Evolutionary conservation across 176 grass and related monocot genomes (phyloP).

Genomic region (Avena insularis): DNA sequence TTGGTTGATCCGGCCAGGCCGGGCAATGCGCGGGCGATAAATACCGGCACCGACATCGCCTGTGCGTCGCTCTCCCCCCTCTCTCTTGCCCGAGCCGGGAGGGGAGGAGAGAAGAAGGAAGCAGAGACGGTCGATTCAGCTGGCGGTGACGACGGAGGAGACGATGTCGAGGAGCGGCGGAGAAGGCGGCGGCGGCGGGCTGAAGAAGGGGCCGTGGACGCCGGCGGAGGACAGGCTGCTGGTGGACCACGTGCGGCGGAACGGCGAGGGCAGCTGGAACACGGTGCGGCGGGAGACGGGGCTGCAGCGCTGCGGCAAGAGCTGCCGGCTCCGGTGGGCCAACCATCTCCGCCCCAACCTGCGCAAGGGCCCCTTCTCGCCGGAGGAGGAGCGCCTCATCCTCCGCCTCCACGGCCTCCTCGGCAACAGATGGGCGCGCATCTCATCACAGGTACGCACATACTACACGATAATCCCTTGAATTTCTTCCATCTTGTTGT

Average conservation of each 20-base stretch:
- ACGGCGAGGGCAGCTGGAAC: constrained; percentile 93
- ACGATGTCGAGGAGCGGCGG: constrained; percentile 35
- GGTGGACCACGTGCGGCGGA: constrained; percentile 72
- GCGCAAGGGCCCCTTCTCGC: constrained; percentile 86
- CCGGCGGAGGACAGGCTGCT: constrained; percentile 79
- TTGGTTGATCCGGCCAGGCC: background rate
- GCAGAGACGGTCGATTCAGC: background rate
- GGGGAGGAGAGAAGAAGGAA: constrained; percentile 42
- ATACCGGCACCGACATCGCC: constrained; percentile 6
- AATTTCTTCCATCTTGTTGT: background rate
- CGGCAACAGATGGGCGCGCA: constrained; percentile 90
- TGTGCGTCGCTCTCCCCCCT: constrained; percentile 32
- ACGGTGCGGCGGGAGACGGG: constrained; percentile 76
- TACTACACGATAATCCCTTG: background rate
- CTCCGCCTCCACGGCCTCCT: constrained; percentile 75
- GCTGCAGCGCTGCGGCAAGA: constrained; percentile 87
- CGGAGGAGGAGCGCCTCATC: constrained; percentile 78
- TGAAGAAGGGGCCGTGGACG: constrained; percentile 97
- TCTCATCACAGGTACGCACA: constrained; percentile 58
- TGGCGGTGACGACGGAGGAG: constrained; percentile 16
- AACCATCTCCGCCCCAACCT: constrained; percentile 97
- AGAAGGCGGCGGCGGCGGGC: background rate
- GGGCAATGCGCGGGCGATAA: constrained; percentile 3
- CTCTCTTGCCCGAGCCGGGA: constrained; percentile 42
- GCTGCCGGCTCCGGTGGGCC: constrained; percentile 91